Evolutionary conservation across 441 rosid species (phyloP).

Genomic region (Isatis lusitanica): DNA sequence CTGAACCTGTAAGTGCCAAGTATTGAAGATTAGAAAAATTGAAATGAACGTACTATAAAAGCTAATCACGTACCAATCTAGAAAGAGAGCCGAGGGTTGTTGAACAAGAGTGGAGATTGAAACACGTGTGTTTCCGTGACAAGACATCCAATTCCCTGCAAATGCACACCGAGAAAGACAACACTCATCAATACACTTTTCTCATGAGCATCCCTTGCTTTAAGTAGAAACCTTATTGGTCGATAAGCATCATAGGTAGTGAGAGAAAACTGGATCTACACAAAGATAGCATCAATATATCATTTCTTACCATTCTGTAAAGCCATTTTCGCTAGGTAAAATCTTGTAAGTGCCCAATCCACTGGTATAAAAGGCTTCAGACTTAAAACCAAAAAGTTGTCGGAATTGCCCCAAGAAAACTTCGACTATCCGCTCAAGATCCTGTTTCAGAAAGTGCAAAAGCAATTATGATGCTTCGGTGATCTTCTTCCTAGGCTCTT

Average conservation of each 20-base stretch:
- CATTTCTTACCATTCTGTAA: constrained; percentile 77
- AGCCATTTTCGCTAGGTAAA: constrained; percentile 78
- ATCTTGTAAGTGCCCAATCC: constrained; percentile 57
- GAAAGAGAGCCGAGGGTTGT: constrained; percentile 94
- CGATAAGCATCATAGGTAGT: background rate
- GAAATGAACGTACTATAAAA: background rate
- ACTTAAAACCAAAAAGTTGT: constrained; percentile 82
- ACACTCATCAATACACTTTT: background rate
- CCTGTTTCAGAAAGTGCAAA: constrained; percentile 53
- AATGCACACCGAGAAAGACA: constrained; percentile 7
- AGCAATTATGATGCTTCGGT: constrained; percentile 24
- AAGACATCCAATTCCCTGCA: constrained; percentile 92
- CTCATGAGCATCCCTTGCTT: constrained; percentile 10
- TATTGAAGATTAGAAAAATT: constrained; percentile 19
- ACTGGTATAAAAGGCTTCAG: constrained; percentile 54
- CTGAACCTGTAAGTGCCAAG: constrained; percentile 69
- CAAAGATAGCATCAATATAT: background rate
- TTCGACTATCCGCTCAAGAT: constrained; percentile 73
- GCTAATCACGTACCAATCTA: constrained; percentile 59
- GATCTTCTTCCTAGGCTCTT: constrained; percentile 12
- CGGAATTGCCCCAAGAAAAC: constrained; percentile 92
- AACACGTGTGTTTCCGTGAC: constrained; percentile 78
- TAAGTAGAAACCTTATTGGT: background rate
- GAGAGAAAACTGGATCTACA: background rate
- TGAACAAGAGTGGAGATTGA: constrained; percentile 84